Evolutionary conservation across 148 eudicot genomes (phyloP), one percentile per base, ranked within the genome.

Genomic region (Talinum fruticosum): DNA sequence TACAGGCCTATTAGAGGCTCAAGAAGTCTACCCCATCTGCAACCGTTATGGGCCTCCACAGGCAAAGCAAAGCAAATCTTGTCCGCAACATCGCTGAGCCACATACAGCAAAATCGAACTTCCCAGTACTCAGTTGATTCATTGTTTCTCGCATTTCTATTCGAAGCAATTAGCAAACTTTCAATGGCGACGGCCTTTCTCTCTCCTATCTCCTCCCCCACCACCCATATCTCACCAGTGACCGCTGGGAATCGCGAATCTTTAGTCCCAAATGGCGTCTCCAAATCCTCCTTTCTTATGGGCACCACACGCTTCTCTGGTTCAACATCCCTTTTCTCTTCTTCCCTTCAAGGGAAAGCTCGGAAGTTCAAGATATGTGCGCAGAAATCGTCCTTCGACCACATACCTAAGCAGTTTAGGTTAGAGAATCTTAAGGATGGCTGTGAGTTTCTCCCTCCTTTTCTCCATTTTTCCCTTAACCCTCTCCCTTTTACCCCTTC

Each of bases 341-440:
- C 82, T 14, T 66, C 89, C 38, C 74, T 45, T 69, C 71, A 72
- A 70, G 47, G 66, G n/a, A 76, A 70, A 13, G 66, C 54, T 23
- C 65, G 61, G 16, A 82, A 83, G 84, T 82, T 83, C 78, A 87
- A 79, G 84, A 84, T 88, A 8, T 74, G 73, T 34, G 88, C 88
- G 47, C 79, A 87, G 78, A 80, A 72, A 29, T 83, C 88, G 32
- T 76, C 92, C 10, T 74, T 88, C 2, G 89, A 91, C 59, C 87
- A 85, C 66, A 89, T 94, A 29, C 97, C 98, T 6, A 88, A 90
- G 84, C 90, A 88, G 77, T 94, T 94, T 71, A 78, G 94, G 61
- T 79, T 87, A 80, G 94, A 88, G 24, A 90, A 92, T 38, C 86
- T 92, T 66, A 86, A 87, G 59, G 91, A 90, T 66, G 97, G 97